These are phyloP conservation scores for Globisporangium mamillatum DNA, from an alignment of 352 stramenopile species.

Conservation along the genomic window DNA sequence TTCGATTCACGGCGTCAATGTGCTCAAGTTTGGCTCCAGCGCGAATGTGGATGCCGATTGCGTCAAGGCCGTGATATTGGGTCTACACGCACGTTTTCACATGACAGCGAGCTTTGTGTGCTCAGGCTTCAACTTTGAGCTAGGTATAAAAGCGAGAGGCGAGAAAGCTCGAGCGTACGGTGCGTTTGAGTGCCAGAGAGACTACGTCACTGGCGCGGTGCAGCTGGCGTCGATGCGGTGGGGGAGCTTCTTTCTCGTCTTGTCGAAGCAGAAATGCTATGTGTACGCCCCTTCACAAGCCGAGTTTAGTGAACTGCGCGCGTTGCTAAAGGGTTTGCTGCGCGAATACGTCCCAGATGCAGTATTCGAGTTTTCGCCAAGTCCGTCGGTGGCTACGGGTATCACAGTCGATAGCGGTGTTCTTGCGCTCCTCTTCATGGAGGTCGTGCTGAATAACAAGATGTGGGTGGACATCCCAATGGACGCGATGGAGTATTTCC, in stretches of 20 bases:
- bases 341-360: not conserved
- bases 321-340: not conserved
- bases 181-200: not conserved
- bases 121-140: not conserved
- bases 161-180: constrained; percentile 2
- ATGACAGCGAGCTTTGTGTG: constrained; percentile 8
- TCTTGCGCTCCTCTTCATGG: constrained; percentile 10
- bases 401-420: not conserved
- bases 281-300: not conserved
- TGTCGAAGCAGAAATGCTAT: not conserved
- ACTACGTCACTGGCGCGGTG: not conserved
- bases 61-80: constrained; percentile 1
- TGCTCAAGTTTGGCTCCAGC: constrained; percentile 3
- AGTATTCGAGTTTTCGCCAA: not conserved
- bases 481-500: not conserved
- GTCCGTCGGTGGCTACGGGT: not conserved
- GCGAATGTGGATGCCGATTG: constrained; percentile 3
- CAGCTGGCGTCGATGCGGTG: constrained; percentile 3
- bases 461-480: not conserved
- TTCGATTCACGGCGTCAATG: not conserved
- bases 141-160: not conserved
- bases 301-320: not conserved
- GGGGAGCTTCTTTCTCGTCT: not conserved
- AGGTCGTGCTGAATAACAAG: constrained; percentile 2
- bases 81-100: not conserved